Conservation (phyloP, 192 early-diverging fungal genomes). For the Rhizophagus sp. region DNA sequence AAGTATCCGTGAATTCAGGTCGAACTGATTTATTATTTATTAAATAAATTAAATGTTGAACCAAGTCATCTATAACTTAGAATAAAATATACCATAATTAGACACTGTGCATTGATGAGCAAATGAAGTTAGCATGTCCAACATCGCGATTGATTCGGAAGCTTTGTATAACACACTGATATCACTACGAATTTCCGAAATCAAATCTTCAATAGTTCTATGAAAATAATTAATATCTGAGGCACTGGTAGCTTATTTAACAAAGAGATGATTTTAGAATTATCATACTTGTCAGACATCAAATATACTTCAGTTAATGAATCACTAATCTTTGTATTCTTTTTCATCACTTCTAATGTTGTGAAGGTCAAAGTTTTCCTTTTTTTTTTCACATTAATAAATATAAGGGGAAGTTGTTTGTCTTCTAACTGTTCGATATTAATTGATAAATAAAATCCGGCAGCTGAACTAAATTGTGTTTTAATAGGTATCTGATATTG, state of each 20-base stretch:
- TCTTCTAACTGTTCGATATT: conserved; percentile 45
- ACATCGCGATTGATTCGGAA: conserved; percentile 72
- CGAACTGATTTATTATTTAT: conserved; percentile 42
- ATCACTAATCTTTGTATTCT: conserved; percentile 80
- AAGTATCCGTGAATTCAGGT: conserved; percentile 78
- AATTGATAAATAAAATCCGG: conserved; percentile 64
- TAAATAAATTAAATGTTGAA: no score
- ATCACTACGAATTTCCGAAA: conserved; percentile 52
- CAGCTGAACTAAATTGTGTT: conserved; percentile 58
- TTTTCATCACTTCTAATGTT: conserved; percentile 77
- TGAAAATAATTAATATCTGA: conserved; percentile 11
- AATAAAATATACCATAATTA: conserved; percentile 44
- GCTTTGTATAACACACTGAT: conserved; percentile 69
- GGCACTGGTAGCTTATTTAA: not conserved
- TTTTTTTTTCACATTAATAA: conserved; percentile 73
- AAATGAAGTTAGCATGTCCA: conserved; percentile 82
- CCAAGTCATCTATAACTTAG: not conserved
- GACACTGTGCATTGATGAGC: conserved; percentile 61
- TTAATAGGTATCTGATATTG: conserved; percentile 65
- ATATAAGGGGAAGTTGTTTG: conserved; percentile 57
- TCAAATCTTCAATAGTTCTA: conserved; percentile 51
- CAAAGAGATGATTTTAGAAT: not conserved
- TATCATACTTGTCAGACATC: conserved; percentile 70
- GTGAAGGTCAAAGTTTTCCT: conserved; percentile 67
- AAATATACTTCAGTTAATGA: conserved; percentile 82